A percentile compares a stretch with the other conserved stretches of the same genome.
Conservation (phyloP, 176 grass and related monocot species). For the Tillandsia leiboldiana region DNA sequence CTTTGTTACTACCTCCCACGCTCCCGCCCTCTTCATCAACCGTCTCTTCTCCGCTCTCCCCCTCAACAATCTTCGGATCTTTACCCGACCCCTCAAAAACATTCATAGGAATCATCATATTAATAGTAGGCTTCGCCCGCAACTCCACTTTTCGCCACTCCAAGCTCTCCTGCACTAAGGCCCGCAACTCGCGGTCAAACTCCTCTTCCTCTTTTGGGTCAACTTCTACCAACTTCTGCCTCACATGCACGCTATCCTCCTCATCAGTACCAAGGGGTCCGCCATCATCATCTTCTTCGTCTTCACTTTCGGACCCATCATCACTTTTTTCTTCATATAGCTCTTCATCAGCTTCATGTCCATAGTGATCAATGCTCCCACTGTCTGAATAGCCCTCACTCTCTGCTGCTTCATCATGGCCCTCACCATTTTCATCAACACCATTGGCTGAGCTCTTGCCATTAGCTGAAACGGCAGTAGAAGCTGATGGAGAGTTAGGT, state of each 20-base stretch:
- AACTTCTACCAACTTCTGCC: constrained; percentile 68
- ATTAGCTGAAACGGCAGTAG: constrained; percentile 26
- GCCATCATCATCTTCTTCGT: constrained; percentile 74
- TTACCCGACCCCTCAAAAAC: constrained; percentile 65
- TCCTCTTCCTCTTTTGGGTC: constrained; percentile 94
- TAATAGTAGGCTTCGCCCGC: constrained; percentile 59
- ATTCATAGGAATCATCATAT: constrained; percentile 99
- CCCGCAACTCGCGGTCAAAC: constrained; percentile 84
- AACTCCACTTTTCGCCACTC: constrained; percentile 81
- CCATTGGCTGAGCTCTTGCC: constrained; percentile 46
- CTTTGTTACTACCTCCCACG: constrained; percentile 47
- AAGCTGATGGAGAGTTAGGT: constrained; percentile 23
- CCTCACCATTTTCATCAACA: constrained; percentile 48
- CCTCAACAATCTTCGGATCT: constrained; percentile 39
- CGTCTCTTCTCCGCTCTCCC: constrained; percentile 92
- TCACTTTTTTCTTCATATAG: constrained; percentile 75
- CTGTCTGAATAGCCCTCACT: constrained; percentile 89
- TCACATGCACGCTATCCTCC: constrained; percentile 69
- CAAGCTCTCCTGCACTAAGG: constrained; percentile 91
- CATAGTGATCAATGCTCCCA: constrained; percentile 49
- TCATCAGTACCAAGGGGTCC: constrained; percentile 77
- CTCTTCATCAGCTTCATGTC: constrained; percentile 78
- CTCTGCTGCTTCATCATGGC: constrained; percentile 46
- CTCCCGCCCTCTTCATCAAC: constrained; percentile 71
- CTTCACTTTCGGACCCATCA: constrained; percentile 74